phyloP scores from a whole-genome alignment of 2,329 filamentous ascomycete species.

The Thielaviopsis populi region DNA sequence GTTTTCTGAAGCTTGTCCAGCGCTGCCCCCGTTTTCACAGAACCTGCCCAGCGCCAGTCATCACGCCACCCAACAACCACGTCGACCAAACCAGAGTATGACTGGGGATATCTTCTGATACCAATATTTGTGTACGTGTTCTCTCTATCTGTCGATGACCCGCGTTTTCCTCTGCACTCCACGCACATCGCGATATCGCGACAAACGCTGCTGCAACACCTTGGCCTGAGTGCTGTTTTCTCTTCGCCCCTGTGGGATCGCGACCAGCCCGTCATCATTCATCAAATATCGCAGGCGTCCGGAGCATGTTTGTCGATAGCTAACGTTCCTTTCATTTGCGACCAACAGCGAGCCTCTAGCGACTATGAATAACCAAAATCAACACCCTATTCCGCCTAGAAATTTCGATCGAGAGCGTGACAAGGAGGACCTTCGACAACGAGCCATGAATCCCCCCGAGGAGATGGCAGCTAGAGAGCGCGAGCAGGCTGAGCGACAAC shows the following conservation, averaged over 20 bases:
- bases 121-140: slow-evolving; percentile 2
- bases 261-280: neutral
- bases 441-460: slow-evolving; percentile 32
- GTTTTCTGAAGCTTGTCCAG: slow-evolving; percentile 4
- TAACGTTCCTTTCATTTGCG: slow-evolving; percentile 5
- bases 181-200: neutral
- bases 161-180: neutral
- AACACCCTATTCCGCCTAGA: slow-evolving; percentile 27
- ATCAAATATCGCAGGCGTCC: neutral
- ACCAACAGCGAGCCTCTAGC: slow-evolving; percentile 15
- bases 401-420: slow-evolving; percentile 36
- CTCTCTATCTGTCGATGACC: neutral
- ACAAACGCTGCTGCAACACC: neutral
- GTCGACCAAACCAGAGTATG: neutral
- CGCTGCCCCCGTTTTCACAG: slow-evolving; percentile 1
- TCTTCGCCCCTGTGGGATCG: neutral
- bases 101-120: neutral
- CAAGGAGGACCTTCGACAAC: slow-evolving; percentile 33
- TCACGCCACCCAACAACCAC: neutral
- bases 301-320: neutral
- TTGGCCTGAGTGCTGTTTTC: neutral
- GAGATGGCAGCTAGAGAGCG: slow-evolving; percentile 32
- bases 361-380: slow-evolving; percentile 34
- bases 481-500: slow-evolving; percentile 39
- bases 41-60: neutral